Evolutionary conservation across 108 stramenopile species (phyloP), one percentile per base, ranked within the genome.

Genomic region (Discostella pseudostelligera): DNA sequence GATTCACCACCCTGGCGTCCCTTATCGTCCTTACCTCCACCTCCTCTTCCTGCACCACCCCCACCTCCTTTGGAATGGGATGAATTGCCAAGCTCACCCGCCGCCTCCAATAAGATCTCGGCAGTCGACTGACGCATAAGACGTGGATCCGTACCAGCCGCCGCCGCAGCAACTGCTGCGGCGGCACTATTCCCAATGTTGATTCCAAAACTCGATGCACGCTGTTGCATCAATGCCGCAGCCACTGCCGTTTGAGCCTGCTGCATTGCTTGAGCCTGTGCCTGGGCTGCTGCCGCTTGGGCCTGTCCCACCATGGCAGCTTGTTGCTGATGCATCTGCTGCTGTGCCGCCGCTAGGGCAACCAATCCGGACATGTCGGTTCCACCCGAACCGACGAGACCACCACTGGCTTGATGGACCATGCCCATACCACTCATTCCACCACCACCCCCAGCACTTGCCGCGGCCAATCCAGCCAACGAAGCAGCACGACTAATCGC

Each of bases 401-500:
- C 59, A 21, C 59, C 60, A 19, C 44, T 29, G 16, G 8, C 24
- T 12, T 17, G 17, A 21, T 36, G 28, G n/a, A 58, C 0, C 40
- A 32, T 19, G 25, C 26, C 60, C 42, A 16, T 2, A 25, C 60
- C 60, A n/a, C n/a, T n/a, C n/a, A n/a, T n/a, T n/a, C n/a, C n/a
- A n/a, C n/a, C n/a, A n/a, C n/a, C n/a, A 20, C 45, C 60, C 13
- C 26, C 29, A 16, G 7, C 25, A 12, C 12, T 44, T 10, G 13
- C 36, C 3, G 37, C 43, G 37, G 54, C 70, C 1, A 72, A 28
- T 40, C 72, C 72, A 8, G 74, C 74, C 19, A 67, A 50, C 2
- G 74, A 76, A 26, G 71, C 76, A 45, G 71, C 76, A 5, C 71
- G 57, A 35, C 59, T 72, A 35, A 65, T 58, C 24, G 25, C 61